These are phyloP conservation scores for Cynara cardunculus DNA, from an alignment of 129 eudicot genomes.

Conservation along the genomic window DNA sequence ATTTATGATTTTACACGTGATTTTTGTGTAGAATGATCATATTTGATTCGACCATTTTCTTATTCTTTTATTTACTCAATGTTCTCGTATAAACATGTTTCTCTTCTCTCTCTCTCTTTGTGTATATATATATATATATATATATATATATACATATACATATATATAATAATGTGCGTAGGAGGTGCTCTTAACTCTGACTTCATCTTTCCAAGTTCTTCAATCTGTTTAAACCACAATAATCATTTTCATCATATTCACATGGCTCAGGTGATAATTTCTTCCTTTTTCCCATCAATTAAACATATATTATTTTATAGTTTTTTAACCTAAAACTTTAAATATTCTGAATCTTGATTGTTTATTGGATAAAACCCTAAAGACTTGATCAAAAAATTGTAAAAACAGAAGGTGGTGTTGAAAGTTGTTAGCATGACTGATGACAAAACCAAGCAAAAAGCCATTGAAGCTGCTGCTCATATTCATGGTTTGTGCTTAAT, in stretches of 20 bases:
- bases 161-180: background rate
- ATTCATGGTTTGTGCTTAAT: constrained; percentile 31
- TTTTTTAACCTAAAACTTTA: too few species aligned
- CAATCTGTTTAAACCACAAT: background rate
- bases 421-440: constrained; percentile 67
- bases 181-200: background rate
- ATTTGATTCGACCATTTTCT: too few species aligned
- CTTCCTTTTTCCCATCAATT: background rate
- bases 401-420: constrained; percentile 57
- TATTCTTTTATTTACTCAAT: too few species aligned
- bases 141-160: too few species aligned
- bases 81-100: too few species aligned
- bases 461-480: constrained; percentile 89
- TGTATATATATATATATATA: too few species aligned
- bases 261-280: constrained; percentile 15
- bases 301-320: background rate
- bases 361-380: background rate
- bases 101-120: background rate
- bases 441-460: constrained; percentile 66
- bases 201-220: background rate
- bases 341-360: background rate
- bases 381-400: background rate
- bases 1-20: too few species aligned
- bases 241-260: background rate
- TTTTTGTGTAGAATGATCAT: too few species aligned